A percentile compares a stretch with the other conserved stretches of the same genome.
phyloP scores from a whole-genome alignment of 2,329 filamentous ascomycete genomes.

The Exserohilum rostratum region DNA sequence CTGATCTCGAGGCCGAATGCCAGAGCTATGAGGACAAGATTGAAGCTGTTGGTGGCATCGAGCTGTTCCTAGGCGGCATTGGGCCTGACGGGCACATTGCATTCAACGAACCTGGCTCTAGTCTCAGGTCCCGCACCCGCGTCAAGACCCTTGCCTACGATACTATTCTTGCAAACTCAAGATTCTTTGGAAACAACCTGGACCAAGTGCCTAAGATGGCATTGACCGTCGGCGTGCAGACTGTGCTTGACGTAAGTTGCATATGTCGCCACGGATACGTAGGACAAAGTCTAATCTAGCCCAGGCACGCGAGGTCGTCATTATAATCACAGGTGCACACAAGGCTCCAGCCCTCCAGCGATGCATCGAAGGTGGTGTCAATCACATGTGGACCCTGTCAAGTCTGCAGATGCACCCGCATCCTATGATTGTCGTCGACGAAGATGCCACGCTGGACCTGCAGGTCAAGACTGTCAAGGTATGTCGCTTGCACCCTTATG shows the following conservation, averaged over 20 bases:
- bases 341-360: slow-evolving; percentile 80
- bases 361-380: slow-evolving; percentile 80
- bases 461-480: slow-evolving; percentile 53
- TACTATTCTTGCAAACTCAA: slow-evolving; percentile 82
- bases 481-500: slow-evolving; percentile 8
- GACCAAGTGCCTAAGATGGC: slow-evolving; percentile 79
- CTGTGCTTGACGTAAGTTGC: slow-evolving; percentile 68
- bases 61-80: slow-evolving; percentile 84
- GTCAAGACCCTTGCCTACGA: slow-evolving; percentile 89
- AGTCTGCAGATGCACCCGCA: slow-evolving; percentile 80
- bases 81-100: slow-evolving; percentile 87
- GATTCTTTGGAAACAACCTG: slow-evolving; percentile 80
- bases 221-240: slow-evolving; percentile 83
- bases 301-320: slow-evolving; percentile 75
- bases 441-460: slow-evolving; percentile 65
- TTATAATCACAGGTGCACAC: slow-evolving; percentile 81
- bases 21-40: slow-evolving; percentile 81
- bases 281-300: slow-evolving; percentile 21
- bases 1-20: slow-evolving; percentile 77
- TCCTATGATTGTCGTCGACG: slow-evolving; percentile 82
- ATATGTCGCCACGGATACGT: background rate
- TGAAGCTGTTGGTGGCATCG: slow-evolving; percentile 75
- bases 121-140: slow-evolving; percentile 75
- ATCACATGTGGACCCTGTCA: slow-evolving; percentile 91
- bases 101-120: slow-evolving; percentile 88